A percentile compares a stretch with the other conserved stretches of the same genome.
phyloP scores from a whole-genome alignment of 495 filamentous ascomycete genomes.

The Mycothermus thermophilus region DNA sequence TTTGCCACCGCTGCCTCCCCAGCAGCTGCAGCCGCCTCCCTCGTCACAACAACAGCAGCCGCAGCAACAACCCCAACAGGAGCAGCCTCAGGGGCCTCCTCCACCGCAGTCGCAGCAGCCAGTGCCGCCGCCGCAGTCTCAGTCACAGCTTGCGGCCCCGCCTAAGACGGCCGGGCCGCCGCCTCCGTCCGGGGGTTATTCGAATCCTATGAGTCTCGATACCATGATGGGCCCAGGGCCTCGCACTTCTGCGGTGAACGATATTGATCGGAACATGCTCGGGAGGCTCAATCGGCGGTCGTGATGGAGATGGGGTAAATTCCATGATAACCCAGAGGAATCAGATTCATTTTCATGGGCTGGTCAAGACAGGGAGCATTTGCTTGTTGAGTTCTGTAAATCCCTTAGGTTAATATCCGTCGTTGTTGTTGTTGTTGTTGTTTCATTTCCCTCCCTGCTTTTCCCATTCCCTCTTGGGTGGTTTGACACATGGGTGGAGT shows the following conservation, averaged over 20 bases:
- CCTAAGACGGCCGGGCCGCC: slow-evolving; percentile 2
- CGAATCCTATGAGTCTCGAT: slow-evolving; percentile 32
- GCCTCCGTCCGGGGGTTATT: slow-evolving; percentile 1
- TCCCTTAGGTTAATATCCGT: background rate
- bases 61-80: background rate
- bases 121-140: slow-evolving; percentile 1
- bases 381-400: background rate
- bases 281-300: slow-evolving; percentile 16
- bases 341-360: background rate
- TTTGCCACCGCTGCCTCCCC: too few relatives aligned
- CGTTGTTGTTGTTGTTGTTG: background rate
- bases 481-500: too few relatives aligned
- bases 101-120: background rate
- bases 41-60: slow-evolving; percentile 2
- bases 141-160: slow-evolving; percentile 1
- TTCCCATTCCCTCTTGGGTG: background rate
- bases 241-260: slow-evolving; percentile 14
- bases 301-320: too few relatives aligned
- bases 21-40: background rate
- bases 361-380: background rate
- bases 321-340: background rate
- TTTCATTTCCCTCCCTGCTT: background rate
- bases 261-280: slow-evolving; percentile 34
- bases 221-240: slow-evolving; percentile 23
- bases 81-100: background rate